Evolutionary conservation across 163 green algal species (phyloP), one percentile per base, ranked within the genome.

Genomic region (Scenedesmus sp.): DNA sequence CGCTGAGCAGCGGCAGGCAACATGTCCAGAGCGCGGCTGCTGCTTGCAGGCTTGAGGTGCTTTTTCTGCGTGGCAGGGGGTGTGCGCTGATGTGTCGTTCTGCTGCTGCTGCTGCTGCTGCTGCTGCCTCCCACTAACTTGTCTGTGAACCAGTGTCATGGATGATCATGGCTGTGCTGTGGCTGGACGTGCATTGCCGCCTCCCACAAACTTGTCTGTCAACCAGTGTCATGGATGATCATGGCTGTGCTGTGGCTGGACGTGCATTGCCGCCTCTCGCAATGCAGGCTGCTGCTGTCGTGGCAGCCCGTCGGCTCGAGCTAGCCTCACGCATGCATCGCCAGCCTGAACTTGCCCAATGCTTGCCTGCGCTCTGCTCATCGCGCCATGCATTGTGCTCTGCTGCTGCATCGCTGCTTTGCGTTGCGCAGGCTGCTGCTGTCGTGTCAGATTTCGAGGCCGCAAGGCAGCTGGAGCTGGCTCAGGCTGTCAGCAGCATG

Each of bases 361-460:
- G n/a, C n/a, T n/a, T n/a, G n/a, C n/a, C n/a, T n/a, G n/a, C n/a
- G n/a, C n/a, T n/a, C n/a, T n/a, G n/a, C n/a, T n/a, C n/a, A n/a
- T n/a, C n/a, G n/a, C n/a, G n/a, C n/a, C n/a, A n/a, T n/a, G n/a
- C n/a, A n/a, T n/a, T n/a, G n/a, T n/a, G 9, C 42, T 30, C 30
- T 81, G 30, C 72, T 81, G n/a, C 42, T 46, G 9, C 30, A 46
- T 20, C 46, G 73, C 73, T 44, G 40, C 1, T 22, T 42, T 7
- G 20, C 44, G 3, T 18, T 40, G 44, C 80, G 37, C 82, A 87
- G 82, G 82, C 51, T 56, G 82, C 82, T 20, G 82, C 82, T n/a
- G 37, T 87, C 5, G 5, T 89, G 53, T 46, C 53, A 4, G 83
- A 89, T 10, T 89, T 73, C 51, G 85, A 84, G 30, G 85, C 68